phyloP scores from a whole-genome alignment of 2,329 filamentous ascomycete species.

The Aureobasidium sp. region DNA sequence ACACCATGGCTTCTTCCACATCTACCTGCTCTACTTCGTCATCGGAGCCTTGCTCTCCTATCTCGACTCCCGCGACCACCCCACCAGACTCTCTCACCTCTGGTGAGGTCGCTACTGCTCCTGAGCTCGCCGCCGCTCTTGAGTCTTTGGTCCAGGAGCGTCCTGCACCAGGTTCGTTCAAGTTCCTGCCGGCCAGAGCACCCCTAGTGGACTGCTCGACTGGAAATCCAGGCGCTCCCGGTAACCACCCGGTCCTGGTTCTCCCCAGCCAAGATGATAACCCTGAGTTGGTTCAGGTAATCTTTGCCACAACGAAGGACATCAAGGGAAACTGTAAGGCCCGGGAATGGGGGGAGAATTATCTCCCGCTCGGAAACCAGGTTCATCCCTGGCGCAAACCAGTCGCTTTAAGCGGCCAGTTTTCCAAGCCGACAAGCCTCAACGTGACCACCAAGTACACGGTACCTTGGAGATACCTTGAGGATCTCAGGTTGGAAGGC shows the following conservation, averaged over 20 bases:
- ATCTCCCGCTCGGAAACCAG: not conserved
- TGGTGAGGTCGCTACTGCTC: not conserved
- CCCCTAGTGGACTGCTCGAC: not conserved
- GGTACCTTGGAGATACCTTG: not conserved
- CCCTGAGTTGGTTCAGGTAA: not conserved
- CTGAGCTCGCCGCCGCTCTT: not conserved
- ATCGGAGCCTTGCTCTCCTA: not conserved
- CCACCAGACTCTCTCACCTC: not conserved
- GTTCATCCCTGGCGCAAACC: not conserved
- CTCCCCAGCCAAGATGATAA: not conserved
- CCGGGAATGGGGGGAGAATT: not conserved
- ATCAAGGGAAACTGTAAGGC: not conserved
- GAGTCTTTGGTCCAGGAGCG: not conserved
- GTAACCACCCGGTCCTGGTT: not conserved
- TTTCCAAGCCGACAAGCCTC: not conserved
- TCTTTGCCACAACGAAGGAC: not conserved
- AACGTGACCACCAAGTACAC: not conserved
- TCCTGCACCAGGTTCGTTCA: not conserved
- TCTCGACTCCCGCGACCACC: not conserved
- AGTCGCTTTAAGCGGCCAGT: not conserved
- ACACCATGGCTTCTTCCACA: not conserved
- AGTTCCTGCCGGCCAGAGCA: not conserved
- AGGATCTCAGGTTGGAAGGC: not conserved
- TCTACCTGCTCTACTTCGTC: not conserved
- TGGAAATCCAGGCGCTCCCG: not conserved